Evolutionary conservation across 129 eudicot species (phyloP).

Genomic region (Heracleum sosnowskyi): DNA sequence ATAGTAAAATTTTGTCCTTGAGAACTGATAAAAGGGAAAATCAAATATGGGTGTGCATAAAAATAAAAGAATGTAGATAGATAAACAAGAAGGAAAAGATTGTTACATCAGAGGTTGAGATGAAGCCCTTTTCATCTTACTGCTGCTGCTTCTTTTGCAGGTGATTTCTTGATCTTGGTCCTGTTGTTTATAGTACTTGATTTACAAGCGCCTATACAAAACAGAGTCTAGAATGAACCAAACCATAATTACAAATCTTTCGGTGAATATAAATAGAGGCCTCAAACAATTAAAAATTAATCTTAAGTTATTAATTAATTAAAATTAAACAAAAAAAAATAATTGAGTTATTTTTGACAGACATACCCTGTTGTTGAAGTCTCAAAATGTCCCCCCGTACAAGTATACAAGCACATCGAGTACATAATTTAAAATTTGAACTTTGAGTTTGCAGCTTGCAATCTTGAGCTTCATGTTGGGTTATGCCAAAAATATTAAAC

Average conservation of each 20-base stretch:
- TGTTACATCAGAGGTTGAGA: conserved; percentile 37
- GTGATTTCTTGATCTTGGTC: background rate
- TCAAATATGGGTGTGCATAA: background rate
- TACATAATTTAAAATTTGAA: no score
- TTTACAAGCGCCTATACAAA: background rate
- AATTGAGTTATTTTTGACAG: no score
- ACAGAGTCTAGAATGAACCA: background rate
- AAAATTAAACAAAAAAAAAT: background rate
- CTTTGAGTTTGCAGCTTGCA: background rate
- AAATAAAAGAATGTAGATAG: conserved; percentile 1
- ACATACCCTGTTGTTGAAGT: background rate
- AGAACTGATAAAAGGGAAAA: background rate
- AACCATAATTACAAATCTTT: background rate
- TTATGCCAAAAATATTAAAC: background rate
- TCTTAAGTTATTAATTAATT: background rate
- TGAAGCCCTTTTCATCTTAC: conserved; percentile 33
- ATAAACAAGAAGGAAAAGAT: background rate
- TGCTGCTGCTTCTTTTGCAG: background rate
- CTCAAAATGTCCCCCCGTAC: no score
- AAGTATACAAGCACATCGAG: no score
- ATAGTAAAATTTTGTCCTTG: background rate
- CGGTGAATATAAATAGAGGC: background rate
- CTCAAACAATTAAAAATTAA: background rate
- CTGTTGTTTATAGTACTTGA: background rate
- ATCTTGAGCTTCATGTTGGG: background rate